These are phyloP conservation scores for Mortierella sp. DNA, from an alignment of 371 early-diverging fungal species.

Conservation along the genomic window DNA sequence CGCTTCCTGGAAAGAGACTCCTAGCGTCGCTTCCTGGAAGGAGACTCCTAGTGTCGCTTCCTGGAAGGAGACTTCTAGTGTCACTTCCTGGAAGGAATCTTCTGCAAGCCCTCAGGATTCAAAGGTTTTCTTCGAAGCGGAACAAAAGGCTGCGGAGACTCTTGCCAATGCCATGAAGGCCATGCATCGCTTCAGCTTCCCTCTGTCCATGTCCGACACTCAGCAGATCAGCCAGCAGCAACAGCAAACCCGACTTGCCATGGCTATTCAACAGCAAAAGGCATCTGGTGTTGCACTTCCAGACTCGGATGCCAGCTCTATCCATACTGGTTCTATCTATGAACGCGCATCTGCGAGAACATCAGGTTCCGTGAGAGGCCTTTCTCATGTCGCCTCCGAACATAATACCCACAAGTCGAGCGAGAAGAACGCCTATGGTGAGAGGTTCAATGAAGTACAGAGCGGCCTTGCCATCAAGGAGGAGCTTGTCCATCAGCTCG, in stretches of 20 bases:
- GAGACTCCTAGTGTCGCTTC: constrained; percentile 23
- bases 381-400: too few relatives aligned
- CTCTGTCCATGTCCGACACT: constrained; percentile 25
- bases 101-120: constrained; percentile 32
- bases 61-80: constrained; percentile 37
- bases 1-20: constrained; percentile 44
- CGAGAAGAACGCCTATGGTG: constrained; percentile 76
- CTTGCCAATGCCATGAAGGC: constrained; percentile 55
- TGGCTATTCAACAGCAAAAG: constrained; percentile 42
- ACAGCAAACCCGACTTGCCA: constrained; percentile 33
- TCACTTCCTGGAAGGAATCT: constrained; percentile 42
- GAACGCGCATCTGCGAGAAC: constrained; percentile 20
- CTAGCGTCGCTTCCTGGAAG: constrained; percentile 33
- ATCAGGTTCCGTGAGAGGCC: background rate
- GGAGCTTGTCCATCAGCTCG: constrained; percentile 67
- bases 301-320: constrained; percentile 14
- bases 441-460: constrained; percentile 58
- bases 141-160: constrained; percentile 53
- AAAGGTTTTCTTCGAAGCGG: constrained; percentile 49
- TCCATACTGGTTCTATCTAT: background rate
- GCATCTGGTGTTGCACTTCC: constrained; percentile 37
- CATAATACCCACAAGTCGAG: background rate
- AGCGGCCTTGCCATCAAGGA: constrained; percentile 76
- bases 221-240: constrained; percentile 38
- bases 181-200: constrained; percentile 55